Conservation (phyloP, 2,329 filamentous ascomycete genomes). For the Laburnicola sp. region DNA sequence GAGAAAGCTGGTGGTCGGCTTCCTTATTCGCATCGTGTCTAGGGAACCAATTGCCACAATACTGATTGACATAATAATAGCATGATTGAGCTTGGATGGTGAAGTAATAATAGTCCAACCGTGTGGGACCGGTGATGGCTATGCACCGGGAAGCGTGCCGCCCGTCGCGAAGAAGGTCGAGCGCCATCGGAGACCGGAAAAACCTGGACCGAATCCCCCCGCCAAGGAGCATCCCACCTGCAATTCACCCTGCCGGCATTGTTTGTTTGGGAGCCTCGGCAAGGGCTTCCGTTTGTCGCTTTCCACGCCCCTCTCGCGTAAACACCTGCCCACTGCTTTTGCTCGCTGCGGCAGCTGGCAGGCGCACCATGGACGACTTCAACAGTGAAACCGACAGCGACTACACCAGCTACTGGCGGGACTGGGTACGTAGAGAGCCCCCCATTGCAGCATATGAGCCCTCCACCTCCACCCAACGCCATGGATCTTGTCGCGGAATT, state of each 20-base stretch:
- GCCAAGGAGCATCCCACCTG: constrained; percentile 2
- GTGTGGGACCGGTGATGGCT: too few relatives aligned
- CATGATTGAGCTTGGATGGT: too few relatives aligned
- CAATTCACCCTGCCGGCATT: constrained; percentile 3
- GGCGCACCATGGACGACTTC: constrained; percentile 82
- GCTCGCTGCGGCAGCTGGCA: neutral
- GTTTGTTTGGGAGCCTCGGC: constrained; percentile 2
- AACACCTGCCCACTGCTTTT: too few relatives aligned
- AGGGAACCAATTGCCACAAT: too few relatives aligned
- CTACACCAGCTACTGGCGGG: constrained; percentile 98
- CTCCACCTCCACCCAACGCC: neutral
- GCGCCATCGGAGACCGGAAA: neutral
- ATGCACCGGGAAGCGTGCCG: too few relatives aligned
- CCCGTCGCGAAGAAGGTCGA: too few relatives aligned
- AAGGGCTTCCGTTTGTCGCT: neutral
- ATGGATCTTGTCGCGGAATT: too few relatives aligned
- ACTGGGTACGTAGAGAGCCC: constrained; percentile 76
- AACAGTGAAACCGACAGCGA: constrained; percentile 97
- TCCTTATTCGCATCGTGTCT: too few relatives aligned
- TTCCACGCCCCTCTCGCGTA: neutral
- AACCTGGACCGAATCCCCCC: neutral
- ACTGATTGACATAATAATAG: too few relatives aligned
- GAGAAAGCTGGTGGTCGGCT: too few relatives aligned
- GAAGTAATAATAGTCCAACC: too few relatives aligned
- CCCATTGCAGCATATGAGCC: constrained; percentile 11